A percentile compares a stretch with the other conserved stretches of the same genome.
Conservation (phyloP, 805 yeast genomes). For the Ogataea henricii region DNA sequence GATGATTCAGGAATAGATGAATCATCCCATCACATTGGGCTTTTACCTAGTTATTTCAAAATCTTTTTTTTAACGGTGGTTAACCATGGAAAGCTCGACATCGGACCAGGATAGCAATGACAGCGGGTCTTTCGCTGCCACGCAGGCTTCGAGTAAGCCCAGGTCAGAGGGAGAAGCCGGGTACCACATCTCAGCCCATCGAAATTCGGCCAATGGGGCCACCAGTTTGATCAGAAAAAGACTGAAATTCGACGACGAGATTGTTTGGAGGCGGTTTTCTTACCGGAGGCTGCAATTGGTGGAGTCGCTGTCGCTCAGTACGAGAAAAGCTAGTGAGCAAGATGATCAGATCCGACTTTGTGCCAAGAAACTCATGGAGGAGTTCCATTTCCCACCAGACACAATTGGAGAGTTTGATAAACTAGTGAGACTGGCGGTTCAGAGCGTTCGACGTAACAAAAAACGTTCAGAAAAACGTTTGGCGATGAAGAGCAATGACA, state of each 20-base stretch:
- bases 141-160: background rate
- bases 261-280: slow-evolving; percentile 87
- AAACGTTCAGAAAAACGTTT: slow-evolving; percentile 56
- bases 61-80: background rate
- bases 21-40: slow-evolving; percentile 5
- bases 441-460: slow-evolving; percentile 86
- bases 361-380: slow-evolving; percentile 73
- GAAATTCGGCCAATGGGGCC: slow-evolving; percentile 34
- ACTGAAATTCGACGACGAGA: slow-evolving; percentile 77
- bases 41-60: background rate
- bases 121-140: background rate
- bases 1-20: slow-evolving; percentile 12
- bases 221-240: slow-evolving; percentile 51
- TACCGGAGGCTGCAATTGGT: slow-evolving; percentile 87
- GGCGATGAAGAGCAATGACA: slow-evolving; percentile 26
- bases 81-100: slow-evolving; percentile 1
- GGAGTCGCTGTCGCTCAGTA: slow-evolving; percentile 61
- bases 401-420: slow-evolving; percentile 78
- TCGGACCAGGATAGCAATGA: slow-evolving; percentile 7
- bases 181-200: background rate
- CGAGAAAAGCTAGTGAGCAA: slow-evolving; percentile 88
- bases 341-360: slow-evolving; percentile 78
- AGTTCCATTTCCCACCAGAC: slow-evolving; percentile 67
- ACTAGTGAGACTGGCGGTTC: slow-evolving; percentile 90
- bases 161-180: background rate